Conservation (phyloP, 2,329 filamentous ascomycete species). For the Arthrinium phaeospermum region DNA sequence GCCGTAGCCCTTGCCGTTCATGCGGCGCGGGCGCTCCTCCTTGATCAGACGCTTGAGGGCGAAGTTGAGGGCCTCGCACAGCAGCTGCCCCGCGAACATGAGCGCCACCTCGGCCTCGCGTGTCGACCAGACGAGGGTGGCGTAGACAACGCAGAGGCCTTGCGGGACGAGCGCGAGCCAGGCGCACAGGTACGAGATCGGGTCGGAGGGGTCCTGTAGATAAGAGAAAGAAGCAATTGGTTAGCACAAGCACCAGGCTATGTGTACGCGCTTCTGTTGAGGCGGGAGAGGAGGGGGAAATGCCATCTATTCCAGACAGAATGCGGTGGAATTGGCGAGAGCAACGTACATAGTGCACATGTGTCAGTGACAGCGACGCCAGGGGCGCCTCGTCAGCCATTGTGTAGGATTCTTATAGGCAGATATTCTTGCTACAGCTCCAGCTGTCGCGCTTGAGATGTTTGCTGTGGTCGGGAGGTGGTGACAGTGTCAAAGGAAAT, state of each 20-base stretch:
- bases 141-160: conserved; percentile 87
- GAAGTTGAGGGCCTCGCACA: conserved; percentile 91
- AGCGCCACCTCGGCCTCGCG: conserved; percentile 88
- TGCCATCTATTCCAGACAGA: neutral
- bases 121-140: conserved; percentile 86
- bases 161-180: conserved; percentile 95
- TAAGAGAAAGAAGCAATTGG: neutral
- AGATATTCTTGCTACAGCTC: neutral
- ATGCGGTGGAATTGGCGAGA: neutral
- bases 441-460: neutral
- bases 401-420: neutral
- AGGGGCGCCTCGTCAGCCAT: conserved; percentile 63
- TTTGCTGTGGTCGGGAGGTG: neutral
- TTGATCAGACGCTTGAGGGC: conserved; percentile 87
- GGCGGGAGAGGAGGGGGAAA: neutral
- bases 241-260: neutral
- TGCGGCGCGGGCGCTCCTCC: conserved; percentile 84
- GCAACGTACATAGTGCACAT: conserved; percentile 88
- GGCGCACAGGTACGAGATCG: conserved; percentile 84
- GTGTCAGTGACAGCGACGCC: conserved; percentile 90
- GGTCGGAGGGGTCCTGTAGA: conserved; percentile 80
- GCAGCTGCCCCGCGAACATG: conserved; percentile 91
- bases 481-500: conserved; percentile 1
- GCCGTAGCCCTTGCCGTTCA: conserved; percentile 91
- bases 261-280: no score